A percentile compares a stretch with the other conserved stretches of the same genome.
These are phyloP conservation scores for Gracilaria gracilis DNA, from an alignment of 23 red algal species.

Conservation along the genomic window DNA sequence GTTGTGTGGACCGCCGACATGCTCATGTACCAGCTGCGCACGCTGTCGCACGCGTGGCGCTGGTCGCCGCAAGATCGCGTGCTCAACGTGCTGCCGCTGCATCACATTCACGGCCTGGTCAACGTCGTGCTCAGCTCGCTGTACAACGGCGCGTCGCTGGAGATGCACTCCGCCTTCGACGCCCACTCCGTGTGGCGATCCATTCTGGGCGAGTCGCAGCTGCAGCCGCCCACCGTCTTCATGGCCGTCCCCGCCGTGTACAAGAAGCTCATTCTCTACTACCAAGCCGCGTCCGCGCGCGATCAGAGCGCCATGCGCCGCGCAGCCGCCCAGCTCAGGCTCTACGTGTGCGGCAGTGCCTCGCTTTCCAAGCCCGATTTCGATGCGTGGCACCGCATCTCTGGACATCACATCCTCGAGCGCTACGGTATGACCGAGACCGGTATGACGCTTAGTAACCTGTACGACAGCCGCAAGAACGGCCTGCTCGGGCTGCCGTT, in stretches of 20 bases:
- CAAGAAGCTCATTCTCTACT: constrained; percentile 71
- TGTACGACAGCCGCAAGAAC: constrained; percentile 47
- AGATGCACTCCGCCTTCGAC: constrained; percentile 60
- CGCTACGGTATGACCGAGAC: constrained; percentile 98
- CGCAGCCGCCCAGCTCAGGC: constrained; percentile 70
- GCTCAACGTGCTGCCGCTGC: constrained; percentile 85
- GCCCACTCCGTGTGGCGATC: constrained; percentile 61
- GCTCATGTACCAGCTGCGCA: constrained; percentile 78
- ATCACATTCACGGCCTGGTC: constrained; percentile 93
- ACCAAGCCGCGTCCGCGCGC: constrained; percentile 38
- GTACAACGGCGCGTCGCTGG: constrained; percentile 71
- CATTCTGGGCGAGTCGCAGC: constrained; percentile 28
- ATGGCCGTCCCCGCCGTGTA: constrained; percentile 96
- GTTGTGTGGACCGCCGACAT: constrained; percentile 88
- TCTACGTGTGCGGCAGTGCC: constrained; percentile 90
- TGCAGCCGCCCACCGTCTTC: constrained; percentile 76
- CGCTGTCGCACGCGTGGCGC: constrained; percentile 56
- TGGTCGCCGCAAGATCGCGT: constrained; percentile 72
- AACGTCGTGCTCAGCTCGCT: constrained; percentile 74
- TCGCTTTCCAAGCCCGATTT: constrained; percentile 71
- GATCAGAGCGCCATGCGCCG: constrained; percentile 69
- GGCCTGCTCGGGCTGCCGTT: constrained; percentile 73
- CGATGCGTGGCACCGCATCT: constrained; percentile 60
- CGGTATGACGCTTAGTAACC: constrained; percentile 72
- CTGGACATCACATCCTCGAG: constrained; percentile 77